Conservation (phyloP, 805 yeast genomes). For the Wickerhamiella brachini region DNA sequence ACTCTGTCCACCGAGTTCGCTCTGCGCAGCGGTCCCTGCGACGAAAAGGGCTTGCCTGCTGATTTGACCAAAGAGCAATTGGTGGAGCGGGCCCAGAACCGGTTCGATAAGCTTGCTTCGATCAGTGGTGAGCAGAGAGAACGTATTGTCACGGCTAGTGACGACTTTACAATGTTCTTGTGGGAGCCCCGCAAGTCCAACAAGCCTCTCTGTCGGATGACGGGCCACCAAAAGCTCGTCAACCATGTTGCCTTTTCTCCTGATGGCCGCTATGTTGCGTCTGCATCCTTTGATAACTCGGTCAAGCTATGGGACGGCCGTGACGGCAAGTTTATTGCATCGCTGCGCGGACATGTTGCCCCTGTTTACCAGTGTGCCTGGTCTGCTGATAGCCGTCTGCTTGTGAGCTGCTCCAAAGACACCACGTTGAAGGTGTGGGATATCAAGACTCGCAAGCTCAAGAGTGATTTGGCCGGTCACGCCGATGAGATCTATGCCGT, state of each 20-base stretch:
- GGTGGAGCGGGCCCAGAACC: slow-evolving; percentile 44
- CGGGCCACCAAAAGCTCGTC: slow-evolving; percentile 94
- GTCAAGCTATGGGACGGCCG: slow-evolving; percentile 94
- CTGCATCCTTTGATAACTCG: slow-evolving; percentile 91
- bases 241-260: slow-evolving; percentile 94
- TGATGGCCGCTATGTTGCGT: slow-evolving; percentile 79
- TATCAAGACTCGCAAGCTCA: slow-evolving; percentile 66
- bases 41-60: slow-evolving; percentile 41
- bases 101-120: slow-evolving; percentile 50
- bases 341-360: slow-evolving; percentile 94
- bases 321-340: slow-evolving; percentile 76
- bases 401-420: slow-evolving; percentile 91
- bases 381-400: slow-evolving; percentile 85
- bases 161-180: slow-evolving; percentile 93
- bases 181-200: slow-evolving; percentile 80
- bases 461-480: slow-evolving; percentile 91
- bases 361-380: slow-evolving; percentile 96
- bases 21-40: slow-evolving; percentile 77
- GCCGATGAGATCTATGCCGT: slow-evolving; percentile 92
- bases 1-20: slow-evolving; percentile 85
- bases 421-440: slow-evolving; percentile 97
- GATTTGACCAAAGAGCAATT: slow-evolving; percentile 22
- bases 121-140: slow-evolving; percentile 46
- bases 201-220: slow-evolving; percentile 86
- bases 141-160: slow-evolving; percentile 85